A percentile compares a stretch with the other conserved stretches of the same genome.
These are phyloP conservation scores for Xerocomellus intermedius DNA, from an alignment of 768 basidiomycete species.

Conservation along the genomic window DNA sequence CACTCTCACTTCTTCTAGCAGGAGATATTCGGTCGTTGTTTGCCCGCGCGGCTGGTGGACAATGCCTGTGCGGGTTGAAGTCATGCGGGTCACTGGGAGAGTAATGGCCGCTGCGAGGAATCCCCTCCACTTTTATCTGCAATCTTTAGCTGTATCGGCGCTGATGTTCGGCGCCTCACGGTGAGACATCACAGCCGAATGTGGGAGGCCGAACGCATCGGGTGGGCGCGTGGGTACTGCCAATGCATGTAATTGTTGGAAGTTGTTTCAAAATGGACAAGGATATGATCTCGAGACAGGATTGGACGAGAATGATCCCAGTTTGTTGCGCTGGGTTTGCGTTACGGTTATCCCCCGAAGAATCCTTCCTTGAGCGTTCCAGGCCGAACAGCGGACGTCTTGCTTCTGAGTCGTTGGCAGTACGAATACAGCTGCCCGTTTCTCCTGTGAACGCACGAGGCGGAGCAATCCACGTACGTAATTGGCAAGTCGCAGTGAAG, in stretches of 20 bases:
- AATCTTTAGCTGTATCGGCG: constrained; percentile 7
- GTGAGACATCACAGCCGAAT: constrained; percentile 1
- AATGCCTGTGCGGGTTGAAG: constrained; percentile 27
- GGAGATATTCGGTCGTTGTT: constrained; percentile 31
- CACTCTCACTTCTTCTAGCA: constrained; percentile 42
- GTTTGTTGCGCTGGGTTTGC: too few species aligned
- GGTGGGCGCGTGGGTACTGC: neutral
- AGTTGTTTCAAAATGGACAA: neutral
- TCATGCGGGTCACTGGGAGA: constrained; percentile 13
- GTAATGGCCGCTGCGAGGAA: constrained; percentile 3
- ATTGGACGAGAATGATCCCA: neutral
- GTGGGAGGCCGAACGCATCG: neutral
- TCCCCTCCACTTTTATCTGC: constrained; percentile 9
- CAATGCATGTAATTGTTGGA: neutral
- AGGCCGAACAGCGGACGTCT: neutral
- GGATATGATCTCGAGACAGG: neutral
- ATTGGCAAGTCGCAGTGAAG: neutral
- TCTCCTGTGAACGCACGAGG: neutral
- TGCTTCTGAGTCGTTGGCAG: neutral
- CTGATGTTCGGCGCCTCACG: neutral
- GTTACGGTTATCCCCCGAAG: constrained; percentile 7
- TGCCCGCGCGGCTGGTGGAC: constrained; percentile 29
- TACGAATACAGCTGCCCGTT: neutral
- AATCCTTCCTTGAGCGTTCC: constrained; percentile 1
- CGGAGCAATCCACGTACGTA: neutral